Base-by-base conservation (phyloP, 441 rosid genomes). In the Euphorbia celastroides region DNA sequence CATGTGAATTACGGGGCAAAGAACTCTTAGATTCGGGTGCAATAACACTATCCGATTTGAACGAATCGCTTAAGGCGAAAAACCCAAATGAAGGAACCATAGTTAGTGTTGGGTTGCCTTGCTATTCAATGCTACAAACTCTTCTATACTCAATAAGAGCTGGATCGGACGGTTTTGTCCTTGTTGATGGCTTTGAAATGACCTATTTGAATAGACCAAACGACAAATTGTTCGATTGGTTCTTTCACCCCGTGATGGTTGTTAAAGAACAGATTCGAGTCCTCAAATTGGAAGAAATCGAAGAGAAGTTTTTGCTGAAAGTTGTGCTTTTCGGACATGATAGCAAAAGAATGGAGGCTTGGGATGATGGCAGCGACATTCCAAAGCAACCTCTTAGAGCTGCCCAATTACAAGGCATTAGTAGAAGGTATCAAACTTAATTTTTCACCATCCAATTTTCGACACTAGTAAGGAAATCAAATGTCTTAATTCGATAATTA, bases 331-430 rank as follows among this genome's bases (percentile, higher is more conserved):
- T 81, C 16, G 90, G 90, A 50, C 80, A 79, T 67, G 66, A 76
- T 56, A 71, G 68, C 26, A 66, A 64, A 16, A 77, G 86, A 65
- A 82, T 85, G 70, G 82, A 88, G 31, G 83, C 81, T 72, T 87
- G 86, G 96, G 84, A 84, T 0, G 82, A 84, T 68, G 77, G 79
- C 0, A 63, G 84, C 34, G 16, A 62, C 17, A 55, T 72, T 6
- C 89, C 90, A 63, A 68, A 70, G 48, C 89, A 88, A 65, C 77
- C 82, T 64, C 82, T 89, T 56, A 73, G 95, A 76, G 83, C 86
- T 69, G 96, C 95, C 75, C 95, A 86, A 71, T 74, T 92, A 26
- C 87, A 82, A 67, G 98, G 95, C 64, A 84, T 88, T 64, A 81
- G 87, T 52, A 84, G 97, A 87, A 93, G 97, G 97, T 34, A 34